Evolutionary conservation across 208 protist species (phyloP), one percentile per base, ranked within the genome.

Genomic region (Wallacemonas sp.): DNA sequence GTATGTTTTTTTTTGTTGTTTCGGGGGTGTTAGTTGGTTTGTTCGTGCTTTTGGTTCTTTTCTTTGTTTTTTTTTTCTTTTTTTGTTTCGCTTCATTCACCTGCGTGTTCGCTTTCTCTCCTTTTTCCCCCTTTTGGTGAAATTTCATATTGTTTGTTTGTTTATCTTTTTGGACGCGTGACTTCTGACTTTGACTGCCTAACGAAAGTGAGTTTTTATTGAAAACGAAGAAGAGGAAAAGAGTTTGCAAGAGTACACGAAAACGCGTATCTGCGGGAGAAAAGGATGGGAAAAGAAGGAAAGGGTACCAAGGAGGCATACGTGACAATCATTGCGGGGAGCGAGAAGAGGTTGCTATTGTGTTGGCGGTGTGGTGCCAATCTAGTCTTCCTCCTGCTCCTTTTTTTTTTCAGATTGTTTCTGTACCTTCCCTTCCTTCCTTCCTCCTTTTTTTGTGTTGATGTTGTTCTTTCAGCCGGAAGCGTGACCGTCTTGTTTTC

Each of bases 261-360:
- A n/a, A n/a, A n/a, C n/a, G n/a, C n/a, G n/a, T n/a, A n/a, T n/a
- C n/a, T n/a, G n/a, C n/a, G n/a, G n/a, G n/a, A n/a, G n/a, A n/a
- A n/a, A n/a, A n/a, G n/a, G n/a, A n/a, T n/a, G n/a, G n/a, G n/a
- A n/a, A n/a, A n/a, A n/a, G n/a, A n/a, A n/a, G n/a, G n/a, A n/a
- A n/a, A n/a, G n/a, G n/a, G n/a, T n/a, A n/a, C n/a, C n/a, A 56
- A 61, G 2, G 41, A 64, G 26, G 61, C 26, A 72, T 24, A 65
- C n/a, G 57, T 16, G 38, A 48, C 24, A 54, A 57, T n/a, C 1
- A 21, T 29, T 23, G n/a, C 16, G 11, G 8, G 46, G 19, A 52
- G 26, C 1, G 26, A 44, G n/a, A n/a, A n/a, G n/a, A n/a, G n/a
- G n/a, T n/a, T n/a, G n/a, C n/a, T n/a, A n/a, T n/a, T n/a, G n/a